Evolutionary conservation across 345 rosid genomes (phyloP).

Genomic region (Gossypioides kirkii): DNA sequence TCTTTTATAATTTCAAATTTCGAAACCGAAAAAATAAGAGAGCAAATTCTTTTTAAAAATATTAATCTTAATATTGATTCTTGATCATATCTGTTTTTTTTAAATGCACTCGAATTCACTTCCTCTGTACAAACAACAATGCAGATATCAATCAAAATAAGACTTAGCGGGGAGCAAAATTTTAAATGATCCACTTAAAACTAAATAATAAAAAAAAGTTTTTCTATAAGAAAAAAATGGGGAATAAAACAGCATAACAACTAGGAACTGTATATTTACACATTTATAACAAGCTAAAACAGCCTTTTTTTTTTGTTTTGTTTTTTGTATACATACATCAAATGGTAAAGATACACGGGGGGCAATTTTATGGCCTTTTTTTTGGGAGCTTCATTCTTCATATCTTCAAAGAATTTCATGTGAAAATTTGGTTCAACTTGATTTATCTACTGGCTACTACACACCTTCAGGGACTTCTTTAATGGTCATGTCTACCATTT

Average conservation of each 20-base stretch:
- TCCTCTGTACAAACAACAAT: no score
- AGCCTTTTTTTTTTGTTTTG: slow-evolving; percentile 21
- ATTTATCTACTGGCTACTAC: slow-evolving; percentile 12
- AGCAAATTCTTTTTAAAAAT: no score
- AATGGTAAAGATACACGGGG: slow-evolving; percentile 26
- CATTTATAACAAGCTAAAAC: slow-evolving; percentile 30
- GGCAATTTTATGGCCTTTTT: slow-evolving; percentile 25
- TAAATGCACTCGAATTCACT: accelerated
- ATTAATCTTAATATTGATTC: accelerated
- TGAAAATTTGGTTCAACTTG: slow-evolving; percentile 18
- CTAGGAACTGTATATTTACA: slow-evolving; percentile 36
- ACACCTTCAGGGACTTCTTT: slow-evolving; percentile 72
- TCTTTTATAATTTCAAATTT: not conserved
- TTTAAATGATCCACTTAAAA: no score
- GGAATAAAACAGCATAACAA: slow-evolving; percentile 7
- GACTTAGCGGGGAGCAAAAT: no score
- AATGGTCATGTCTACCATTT: slow-evolving; percentile 76
- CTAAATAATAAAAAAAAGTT: not conserved
- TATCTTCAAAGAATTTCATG: slow-evolving; percentile 22
- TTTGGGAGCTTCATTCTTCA: slow-evolving; percentile 3
- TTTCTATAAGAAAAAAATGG: not conserved
- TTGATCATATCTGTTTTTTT: no score
- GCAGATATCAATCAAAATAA: accelerated
- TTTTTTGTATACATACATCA: slow-evolving; percentile 43
- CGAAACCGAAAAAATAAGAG: not conserved